Evolutionary conservation across 1,284 basidiomycete species (phyloP), one percentile per base, ranked within the genome.

Genomic region (Stygiomarasmius scandens): DNA sequence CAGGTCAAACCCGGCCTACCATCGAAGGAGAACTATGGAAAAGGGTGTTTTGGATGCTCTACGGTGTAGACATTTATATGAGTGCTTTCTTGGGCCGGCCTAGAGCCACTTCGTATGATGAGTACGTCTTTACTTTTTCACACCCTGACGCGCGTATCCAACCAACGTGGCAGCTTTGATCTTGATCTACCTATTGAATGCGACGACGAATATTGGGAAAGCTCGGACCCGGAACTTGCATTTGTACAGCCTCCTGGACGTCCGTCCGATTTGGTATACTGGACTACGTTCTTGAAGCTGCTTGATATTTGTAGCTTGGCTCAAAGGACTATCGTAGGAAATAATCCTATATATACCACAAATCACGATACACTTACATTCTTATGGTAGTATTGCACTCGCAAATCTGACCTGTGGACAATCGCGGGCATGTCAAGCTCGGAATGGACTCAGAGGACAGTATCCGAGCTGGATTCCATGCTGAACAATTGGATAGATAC

Each of bases 401-500:
- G 29, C 12, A n/a, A 49, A n/a, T 32, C 48, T 14, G 48, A 49
- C n/a, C 16, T 29, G n/a, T 48, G 46, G 46, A 23, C 46, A 8
- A 25, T 25, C 19, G 24, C 24, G 46, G 46, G 46, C 12, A 20
- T 48, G 14, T 20, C 46, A 48, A 20, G 29, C 14, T 20, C n/a
- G 1, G 55, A 56, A 56, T 43, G 48, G 23, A 51, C 14, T 22
- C 14, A 20, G 20, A 3, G 8, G 44, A 27, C n/a, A 11, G 48
- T 82, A 1, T 75, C 77, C 25, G 75, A 81, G 49, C 70, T 82
- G 16, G 82, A 83, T 63, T 78, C 77, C 14, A 75, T 74, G 1
- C 67, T 84, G 51, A 82, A 83, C 58, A 67, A 75, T 14, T 84
- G 80, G 81, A 73, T 79, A 1, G 77, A 81, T 52, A 64, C 70